Conservation (phyloP, 805 yeast genomes). For the Saccharomycopsis capsularis region DNA sequence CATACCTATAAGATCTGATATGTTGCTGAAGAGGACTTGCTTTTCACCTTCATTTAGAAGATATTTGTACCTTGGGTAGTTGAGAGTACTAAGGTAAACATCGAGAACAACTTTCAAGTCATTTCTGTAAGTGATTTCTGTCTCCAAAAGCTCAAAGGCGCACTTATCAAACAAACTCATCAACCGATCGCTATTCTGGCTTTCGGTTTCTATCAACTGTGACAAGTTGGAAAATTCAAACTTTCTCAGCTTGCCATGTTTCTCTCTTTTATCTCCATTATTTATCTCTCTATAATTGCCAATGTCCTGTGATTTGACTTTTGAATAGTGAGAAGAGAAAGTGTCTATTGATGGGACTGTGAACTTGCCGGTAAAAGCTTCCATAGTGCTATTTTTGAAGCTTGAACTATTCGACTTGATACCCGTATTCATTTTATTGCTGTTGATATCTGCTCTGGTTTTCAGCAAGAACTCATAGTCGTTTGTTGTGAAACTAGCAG, state of each 20-base stretch:
- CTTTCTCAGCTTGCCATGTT: background rate
- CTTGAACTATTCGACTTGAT: background rate
- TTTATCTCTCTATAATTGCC: background rate
- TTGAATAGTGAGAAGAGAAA: background rate
- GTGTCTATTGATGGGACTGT: background rate
- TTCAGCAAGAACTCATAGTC: background rate
- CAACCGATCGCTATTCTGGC: background rate
- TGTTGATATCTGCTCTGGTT: background rate
- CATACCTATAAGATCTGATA: constrained; percentile 28
- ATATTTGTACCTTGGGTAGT: constrained; percentile 21
- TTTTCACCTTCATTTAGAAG: constrained; percentile 26
- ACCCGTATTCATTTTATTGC: too few relatives aligned
- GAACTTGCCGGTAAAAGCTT: too few relatives aligned
- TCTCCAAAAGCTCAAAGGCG: constrained; percentile 29
- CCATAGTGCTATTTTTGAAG: too few relatives aligned
- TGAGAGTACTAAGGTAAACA: constrained; percentile 26
- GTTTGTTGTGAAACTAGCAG: too few relatives aligned
- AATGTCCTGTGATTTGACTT: background rate
- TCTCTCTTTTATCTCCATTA: background rate
- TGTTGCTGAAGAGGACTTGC: constrained; percentile 27
- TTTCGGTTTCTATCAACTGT: background rate
- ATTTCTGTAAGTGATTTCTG: constrained; percentile 31
- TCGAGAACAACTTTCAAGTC: constrained; percentile 32
- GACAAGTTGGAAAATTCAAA: background rate
- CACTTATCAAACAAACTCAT: constrained; percentile 4